Percentiles rank a stretch among this genome's conserved stretches.
phyloP scores from a whole-genome alignment of 225 moss, liverwort and hornwort species.

The Physcomitrellopsis africana region DNA sequence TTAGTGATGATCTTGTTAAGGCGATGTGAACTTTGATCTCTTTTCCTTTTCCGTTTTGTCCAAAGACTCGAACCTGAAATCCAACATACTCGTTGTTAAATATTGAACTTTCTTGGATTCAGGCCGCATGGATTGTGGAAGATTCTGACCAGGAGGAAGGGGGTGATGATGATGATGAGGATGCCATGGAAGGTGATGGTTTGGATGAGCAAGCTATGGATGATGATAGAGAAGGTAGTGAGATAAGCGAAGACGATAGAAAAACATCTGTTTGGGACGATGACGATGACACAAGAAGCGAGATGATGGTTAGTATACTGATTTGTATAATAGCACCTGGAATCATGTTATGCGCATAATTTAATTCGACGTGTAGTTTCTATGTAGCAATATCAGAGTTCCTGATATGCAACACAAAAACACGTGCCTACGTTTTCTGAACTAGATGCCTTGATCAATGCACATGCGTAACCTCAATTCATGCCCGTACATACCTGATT shows the following conservation, averaged over 20 bases:
- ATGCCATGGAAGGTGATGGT: constrained; percentile 55
- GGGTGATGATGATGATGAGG: constrained; percentile 46
- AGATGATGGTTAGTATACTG: constrained; percentile 73
- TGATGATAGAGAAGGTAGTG: constrained; percentile 63
- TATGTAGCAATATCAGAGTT: not conserved
- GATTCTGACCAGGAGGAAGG: constrained; percentile 75
- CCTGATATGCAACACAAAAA: not conserved
- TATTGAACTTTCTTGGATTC: constrained; percentile 19
- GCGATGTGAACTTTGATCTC: constrained; percentile 21
- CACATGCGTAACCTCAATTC: not conserved
- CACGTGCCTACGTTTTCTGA: not conserved
- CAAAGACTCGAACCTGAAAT: constrained; percentile 6
- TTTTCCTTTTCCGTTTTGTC: not conserved
- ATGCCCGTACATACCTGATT: constrained; percentile 10
- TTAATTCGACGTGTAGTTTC: not conserved
- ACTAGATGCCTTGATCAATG: constrained; percentile 6
- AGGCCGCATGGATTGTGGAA: constrained; percentile 97
- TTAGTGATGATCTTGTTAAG: not conserved
- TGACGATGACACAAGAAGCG: constrained; percentile 70
- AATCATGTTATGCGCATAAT: constrained; percentile 5
- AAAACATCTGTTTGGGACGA: constrained; percentile 85
- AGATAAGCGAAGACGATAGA: constrained; percentile 71
- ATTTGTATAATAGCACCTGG: constrained; percentile 5
- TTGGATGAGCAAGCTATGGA: constrained; percentile 52
- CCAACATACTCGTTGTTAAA: constrained; percentile 8